phyloP scores from a whole-genome alignment of 495 filamentous ascomycete genomes.

The Penicillium malachiteum region DNA sequence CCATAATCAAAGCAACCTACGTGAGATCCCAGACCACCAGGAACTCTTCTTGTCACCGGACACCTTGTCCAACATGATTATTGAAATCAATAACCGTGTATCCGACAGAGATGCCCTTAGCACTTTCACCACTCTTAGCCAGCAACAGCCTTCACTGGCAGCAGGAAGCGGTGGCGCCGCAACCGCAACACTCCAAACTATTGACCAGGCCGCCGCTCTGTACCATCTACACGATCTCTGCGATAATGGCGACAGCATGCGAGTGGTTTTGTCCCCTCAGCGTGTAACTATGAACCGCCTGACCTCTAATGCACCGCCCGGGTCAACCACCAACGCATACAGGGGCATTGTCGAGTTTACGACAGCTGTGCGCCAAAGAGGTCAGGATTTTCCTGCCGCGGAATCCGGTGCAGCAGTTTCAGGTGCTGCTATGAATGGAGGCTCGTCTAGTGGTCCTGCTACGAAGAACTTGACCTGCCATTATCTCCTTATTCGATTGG shows the following conservation, averaged over 20 bases:
- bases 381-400: constrained; percentile 6
- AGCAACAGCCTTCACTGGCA: constrained; percentile 19
- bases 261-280: constrained; percentile 49
- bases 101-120: constrained; percentile 33
- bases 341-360: constrained; percentile 33
- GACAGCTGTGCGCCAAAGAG: constrained; percentile 19
- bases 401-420: constrained; percentile 13
- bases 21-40: constrained; percentile 91
- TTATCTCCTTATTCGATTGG: constrained; percentile 65
- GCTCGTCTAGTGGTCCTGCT: constrained; percentile 7
- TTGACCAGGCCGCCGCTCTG: constrained; percentile 62
- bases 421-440: constrained; percentile 18
- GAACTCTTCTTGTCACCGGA: constrained; percentile 84
- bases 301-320: constrained; percentile 11
- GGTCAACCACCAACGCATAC: constrained; percentile 23
- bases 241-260: constrained; percentile 55
- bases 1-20: constrained; percentile 61
- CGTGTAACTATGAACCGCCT: constrained; percentile 34
- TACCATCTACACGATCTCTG: constrained; percentile 80
- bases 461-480: constrained; percentile 29
- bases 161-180: constrained; percentile 28
- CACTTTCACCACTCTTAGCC: constrained; percentile 24
- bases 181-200: constrained; percentile 31
- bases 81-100: constrained; percentile 84
- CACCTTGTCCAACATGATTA: constrained; percentile 76